Percentiles rank a stretch among this genome's conserved stretches.
Evolutionary conservation across 2,329 filamentous ascomycete species (phyloP).

Genomic region (Phialocephala sp.): DNA sequence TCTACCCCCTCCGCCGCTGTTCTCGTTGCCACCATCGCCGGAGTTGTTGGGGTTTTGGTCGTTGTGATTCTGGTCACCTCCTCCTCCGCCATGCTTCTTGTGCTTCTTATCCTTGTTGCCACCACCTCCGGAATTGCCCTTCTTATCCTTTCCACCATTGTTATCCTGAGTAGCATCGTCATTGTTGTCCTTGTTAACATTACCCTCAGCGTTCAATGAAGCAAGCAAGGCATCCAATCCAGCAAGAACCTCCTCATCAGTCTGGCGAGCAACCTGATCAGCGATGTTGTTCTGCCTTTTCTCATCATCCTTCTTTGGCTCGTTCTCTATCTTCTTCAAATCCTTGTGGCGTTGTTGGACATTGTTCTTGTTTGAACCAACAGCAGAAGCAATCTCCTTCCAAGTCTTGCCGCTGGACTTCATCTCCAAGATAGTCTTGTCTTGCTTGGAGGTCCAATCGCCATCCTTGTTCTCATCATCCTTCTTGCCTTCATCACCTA

Average conservation of each 20-base stretch:
- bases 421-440: neutral
- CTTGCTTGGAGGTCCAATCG: constrained; percentile 2
- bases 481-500: constrained; percentile 9
- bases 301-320: neutral
- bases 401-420: constrained; percentile 12
- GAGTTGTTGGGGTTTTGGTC: neutral
- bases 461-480: constrained; percentile 6
- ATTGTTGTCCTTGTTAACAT: neutral
- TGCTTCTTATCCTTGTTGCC: neutral
- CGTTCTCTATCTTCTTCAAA: neutral
- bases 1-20: neutral
- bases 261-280: no score
- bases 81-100: neutral
- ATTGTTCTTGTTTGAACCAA: constrained; percentile 26
- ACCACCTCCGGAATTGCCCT: neutral
- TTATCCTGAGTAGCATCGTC: neutral
- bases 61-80: neutral
- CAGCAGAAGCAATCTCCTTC: constrained; percentile 31
- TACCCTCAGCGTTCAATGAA: neutral
- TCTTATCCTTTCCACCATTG: neutral
- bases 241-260: no score
- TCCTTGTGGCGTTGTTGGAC: constrained; percentile 28
- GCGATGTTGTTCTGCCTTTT: no score
- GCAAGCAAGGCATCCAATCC: no score
- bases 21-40: neutral